Base-by-base conservation (phyloP, 306 rosid species). In the Styphnolobium japonicum region DNA sequence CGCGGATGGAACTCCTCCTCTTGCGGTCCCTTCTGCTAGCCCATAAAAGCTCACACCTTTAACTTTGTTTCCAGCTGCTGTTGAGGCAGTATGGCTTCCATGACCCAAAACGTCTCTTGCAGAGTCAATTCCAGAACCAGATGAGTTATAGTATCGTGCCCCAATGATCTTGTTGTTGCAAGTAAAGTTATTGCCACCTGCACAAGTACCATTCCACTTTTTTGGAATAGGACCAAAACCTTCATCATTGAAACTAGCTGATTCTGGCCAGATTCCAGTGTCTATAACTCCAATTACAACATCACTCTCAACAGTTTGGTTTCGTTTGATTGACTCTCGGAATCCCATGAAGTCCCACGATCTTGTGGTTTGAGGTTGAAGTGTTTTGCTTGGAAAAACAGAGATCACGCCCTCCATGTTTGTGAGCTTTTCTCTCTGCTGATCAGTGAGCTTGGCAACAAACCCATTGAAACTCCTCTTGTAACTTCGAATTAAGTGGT, bases 291-390 rank as follows among this genome's bases (percentile, higher is more conserved):
- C 90, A 9, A 87, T 10, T 1, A 87, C 21, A 18, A 79, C 2
- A 0, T 82, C 80, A 11, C 70, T 78, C 68, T 83, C 87, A 1
- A 14, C 72, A 0, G 46, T 15, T 2, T 16, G 18, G 1, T 62
- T 15, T 61, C 84, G 25, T n/a, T 14, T 14, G 10, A 40, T 45
- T 8, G 56, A 27, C 4, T 46, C 23, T 4, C 60, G 4, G 14
- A 87, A 78, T 2, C 89, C 83, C 0, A 82, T 37, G 70, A 85
- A 85, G 14, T 85, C 84, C 89, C 91, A 88, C 3, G 89, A 88
- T 7, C 89, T 78, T 40, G 92, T 85, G 2, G 91, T 77, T 0
- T 85, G 89, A 4, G 77, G 51, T 7, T 76, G 75, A 2, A 33
- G 52, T 4, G 18, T 78, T 61, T 23, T 78, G 69, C 80, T 85